Evolutionary conservation across 192 early-diverging fungal genomes (phyloP).

Genomic region (Endogone sp.): DNA sequence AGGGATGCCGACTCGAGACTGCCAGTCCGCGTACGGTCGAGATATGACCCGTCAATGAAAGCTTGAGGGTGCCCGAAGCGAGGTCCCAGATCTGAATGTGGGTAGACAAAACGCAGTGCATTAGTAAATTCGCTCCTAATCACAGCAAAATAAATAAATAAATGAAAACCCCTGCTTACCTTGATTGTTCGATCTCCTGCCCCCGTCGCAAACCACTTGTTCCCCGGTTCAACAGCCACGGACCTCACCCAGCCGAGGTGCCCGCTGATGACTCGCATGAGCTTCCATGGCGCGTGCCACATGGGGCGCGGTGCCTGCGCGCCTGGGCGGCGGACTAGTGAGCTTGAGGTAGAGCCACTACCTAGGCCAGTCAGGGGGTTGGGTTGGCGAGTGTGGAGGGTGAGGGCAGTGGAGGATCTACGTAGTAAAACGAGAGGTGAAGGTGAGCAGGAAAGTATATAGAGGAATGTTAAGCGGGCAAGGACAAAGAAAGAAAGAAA

Average conservation of each 20-base stretch:
- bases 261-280: constrained; percentile 96
- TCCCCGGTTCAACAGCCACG: constrained; percentile 90
- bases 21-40: constrained; percentile 91
- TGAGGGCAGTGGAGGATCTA: constrained; percentile 35
- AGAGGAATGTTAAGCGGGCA: neutral
- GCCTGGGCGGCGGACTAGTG: constrained; percentile 47
- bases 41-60: constrained; percentile 97
- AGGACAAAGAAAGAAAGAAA: constrained; percentile 1
- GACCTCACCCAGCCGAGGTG: constrained; percentile 97
- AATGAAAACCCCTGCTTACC: constrained; percentile 33
- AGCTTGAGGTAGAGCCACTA: constrained; percentile 25
- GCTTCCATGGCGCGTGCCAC: constrained; percentile 99
- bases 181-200: constrained; percentile 97
- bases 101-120: neutral
- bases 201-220: constrained; percentile 99
- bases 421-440: constrained; percentile 17
- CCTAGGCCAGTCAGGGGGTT: constrained; percentile 41
- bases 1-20: constrained; percentile 93
- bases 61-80: constrained; percentile 91
- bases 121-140: neutral
- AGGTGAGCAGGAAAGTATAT: too few relatives aligned
- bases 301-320: constrained; percentile 60
- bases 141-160: neutral
- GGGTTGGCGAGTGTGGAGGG: constrained; percentile 28
- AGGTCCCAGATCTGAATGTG: constrained; percentile 90